Evolutionary conservation across 2,329 filamentous ascomycete genomes (phyloP).

Genomic region (Ascosphaera apis): DNA sequence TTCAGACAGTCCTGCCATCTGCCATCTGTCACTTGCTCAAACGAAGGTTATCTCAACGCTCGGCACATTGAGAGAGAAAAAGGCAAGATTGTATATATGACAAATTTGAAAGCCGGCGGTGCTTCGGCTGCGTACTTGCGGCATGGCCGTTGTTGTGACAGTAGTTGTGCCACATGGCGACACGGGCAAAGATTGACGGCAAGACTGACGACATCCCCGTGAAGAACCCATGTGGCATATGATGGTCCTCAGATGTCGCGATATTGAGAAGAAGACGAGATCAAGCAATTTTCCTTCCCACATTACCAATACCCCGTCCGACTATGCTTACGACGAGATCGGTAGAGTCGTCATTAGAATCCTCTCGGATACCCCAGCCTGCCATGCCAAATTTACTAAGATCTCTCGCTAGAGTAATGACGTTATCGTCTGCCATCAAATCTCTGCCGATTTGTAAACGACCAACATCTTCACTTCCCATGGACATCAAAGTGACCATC

Average conservation of each 20-base stretch:
- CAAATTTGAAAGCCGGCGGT: no score
- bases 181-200: no score
- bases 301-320: slow-evolving; percentile 79
- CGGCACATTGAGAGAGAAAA: no score
- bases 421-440: slow-evolving; percentile 57
- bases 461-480: slow-evolving; percentile 92
- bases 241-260: neutral
- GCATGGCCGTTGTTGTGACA: no score
- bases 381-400: slow-evolving; percentile 71
- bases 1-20: no score
- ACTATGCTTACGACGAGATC: slow-evolving; percentile 81
- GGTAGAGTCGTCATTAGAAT: slow-evolving; percentile 35
- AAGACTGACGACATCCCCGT: neutral
- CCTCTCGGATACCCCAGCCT: slow-evolving; percentile 48
- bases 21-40: no score
- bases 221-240: neutral
- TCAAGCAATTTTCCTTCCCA: slow-evolving; percentile 1
- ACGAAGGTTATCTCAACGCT: no score
- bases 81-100: no score
- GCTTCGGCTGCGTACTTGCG: no score
- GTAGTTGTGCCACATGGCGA: no score
- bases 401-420: slow-evolving; percentile 63
- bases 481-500: slow-evolving; percentile 77
- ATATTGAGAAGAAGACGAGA: neutral
- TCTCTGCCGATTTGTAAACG: slow-evolving; percentile 60